These are phyloP conservation scores for Volvariella volvacea DNA, from an alignment of 1,284 basidiomycete species.

Conservation along the genomic window DNA sequence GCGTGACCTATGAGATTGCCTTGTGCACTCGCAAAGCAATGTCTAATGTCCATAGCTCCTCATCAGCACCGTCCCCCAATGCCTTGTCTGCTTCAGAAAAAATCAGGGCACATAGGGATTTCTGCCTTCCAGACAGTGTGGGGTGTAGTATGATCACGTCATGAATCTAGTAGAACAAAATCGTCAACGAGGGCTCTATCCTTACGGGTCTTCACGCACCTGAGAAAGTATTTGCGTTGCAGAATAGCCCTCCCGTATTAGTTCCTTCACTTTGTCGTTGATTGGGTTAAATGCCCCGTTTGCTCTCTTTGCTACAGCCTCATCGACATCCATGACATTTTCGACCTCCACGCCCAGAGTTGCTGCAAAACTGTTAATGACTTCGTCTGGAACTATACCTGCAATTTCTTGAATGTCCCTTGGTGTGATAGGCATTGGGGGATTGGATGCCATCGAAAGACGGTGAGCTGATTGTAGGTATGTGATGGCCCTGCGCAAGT, in stretches of 20 bases:
- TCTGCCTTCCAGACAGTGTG: constrained; percentile 74
- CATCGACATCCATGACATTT: constrained; percentile 47
- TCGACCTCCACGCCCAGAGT: constrained; percentile 73
- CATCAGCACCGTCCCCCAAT: constrained; percentile 95
- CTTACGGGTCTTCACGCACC: no score
- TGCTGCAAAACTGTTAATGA: constrained; percentile 66
- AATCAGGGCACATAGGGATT: constrained; percentile 76
- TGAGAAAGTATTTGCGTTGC: constrained; percentile 88
- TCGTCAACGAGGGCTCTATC: not conserved
- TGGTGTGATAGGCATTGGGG: constrained; percentile 68
- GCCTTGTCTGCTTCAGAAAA: constrained; percentile 97
- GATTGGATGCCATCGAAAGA: constrained; percentile 63
- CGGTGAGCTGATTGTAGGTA: constrained; percentile 96
- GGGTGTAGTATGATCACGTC: constrained; percentile 85
- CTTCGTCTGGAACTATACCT: constrained; percentile 80
- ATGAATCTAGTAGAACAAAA: constrained; percentile 59
- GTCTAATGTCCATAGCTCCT: constrained; percentile 92
- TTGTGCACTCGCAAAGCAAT: constrained; percentile 77
- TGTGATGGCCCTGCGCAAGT: constrained; percentile 96
- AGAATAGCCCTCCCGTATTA: constrained; percentile 89
- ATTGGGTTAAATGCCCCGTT: constrained; percentile 63
- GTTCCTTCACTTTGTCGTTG: constrained; percentile 62
- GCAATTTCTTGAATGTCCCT: constrained; percentile 93
- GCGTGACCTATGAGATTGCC: constrained; percentile 35
- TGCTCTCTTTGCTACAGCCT: constrained; percentile 13